Base-by-base conservation (phyloP, 208 protist genomes). In the Leishmania gerbilli region DNA sequence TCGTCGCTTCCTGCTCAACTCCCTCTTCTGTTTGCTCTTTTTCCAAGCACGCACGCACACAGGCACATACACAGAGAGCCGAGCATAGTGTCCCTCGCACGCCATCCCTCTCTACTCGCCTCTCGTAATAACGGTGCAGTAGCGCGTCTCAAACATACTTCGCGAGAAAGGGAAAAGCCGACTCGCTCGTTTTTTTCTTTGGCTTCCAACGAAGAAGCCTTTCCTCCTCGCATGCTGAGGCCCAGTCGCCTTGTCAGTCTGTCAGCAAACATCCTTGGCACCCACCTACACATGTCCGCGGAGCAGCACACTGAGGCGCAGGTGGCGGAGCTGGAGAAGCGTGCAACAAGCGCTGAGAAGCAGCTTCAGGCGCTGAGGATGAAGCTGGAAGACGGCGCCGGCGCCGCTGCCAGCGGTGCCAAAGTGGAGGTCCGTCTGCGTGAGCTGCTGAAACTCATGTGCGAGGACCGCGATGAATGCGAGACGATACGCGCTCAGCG, bases 401-500 rank as follows among this genome's bases (percentile, higher is more conserved):
- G 60, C 53, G 76, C 77, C 2, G 85, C 60, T 3, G 67, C 68
- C 40, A 45, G 67, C 58, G 71, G 71, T 49, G 81, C 53, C 0
- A 76, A 68, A 40, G 67, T 95, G 19, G 90, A 88, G 77, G 55
- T 64, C 7, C 79, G 84, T 19, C 87, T 97, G 34, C 87, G 87
- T 17, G 83, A 92, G 71, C 85, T 97, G 69, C 84, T 93, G 76
- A 78, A 87, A 56, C 84, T 91, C 17, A 83, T 97, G 85, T 49
- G 89, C 42, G 90, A 90, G 72, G 94, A 97, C 79, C 88, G 90
- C 11, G 86, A 88, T 19, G 94, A 97, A 87, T 94, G 88, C 74
- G 94, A 97, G 74, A 87, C 81, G 42, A 93, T 96, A 71, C 87
- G 92, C 15, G 90, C 91, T 4, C 86, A 95, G 81, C 90, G 92